Evolutionary conservation across 2,329 filamentous ascomycete genomes (phyloP).

Genomic region (Elsinoe necatrix): DNA sequence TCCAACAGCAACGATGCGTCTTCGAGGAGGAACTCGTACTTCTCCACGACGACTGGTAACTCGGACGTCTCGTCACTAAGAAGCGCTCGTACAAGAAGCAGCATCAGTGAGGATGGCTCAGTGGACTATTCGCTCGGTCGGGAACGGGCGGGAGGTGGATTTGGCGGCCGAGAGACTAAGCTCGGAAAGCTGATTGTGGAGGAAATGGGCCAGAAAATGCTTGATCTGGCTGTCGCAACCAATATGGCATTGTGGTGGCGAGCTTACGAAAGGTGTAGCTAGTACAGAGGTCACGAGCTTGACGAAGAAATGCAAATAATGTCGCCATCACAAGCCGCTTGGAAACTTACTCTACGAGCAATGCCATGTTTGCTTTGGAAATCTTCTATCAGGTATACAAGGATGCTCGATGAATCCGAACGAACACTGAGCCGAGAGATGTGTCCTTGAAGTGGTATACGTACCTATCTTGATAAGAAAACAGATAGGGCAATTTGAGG

Average conservation of each 20-base stretch:
- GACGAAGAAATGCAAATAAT: slow-evolving; percentile 12
- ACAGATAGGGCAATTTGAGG: slow-evolving; percentile 3
- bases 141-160: slow-evolving; percentile 79
- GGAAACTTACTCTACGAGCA: neutral
- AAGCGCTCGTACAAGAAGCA: neutral
- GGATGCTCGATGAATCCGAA: neutral
- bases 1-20: neutral
- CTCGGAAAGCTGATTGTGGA: slow-evolving; percentile 86
- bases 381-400: neutral
- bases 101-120: slow-evolving; percentile 32
- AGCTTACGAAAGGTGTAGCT: slow-evolving; percentile 53
- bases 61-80: neutral
- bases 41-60: neutral
- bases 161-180: slow-evolving; percentile 78
- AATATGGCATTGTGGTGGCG: slow-evolving; percentile 94
- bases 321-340: neutral
- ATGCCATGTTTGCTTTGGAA: no score
- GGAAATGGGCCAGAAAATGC: slow-evolving; percentile 85
- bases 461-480: neutral
- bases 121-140: slow-evolving; percentile 69
- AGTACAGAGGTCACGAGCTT: neutral
- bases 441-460: neutral
- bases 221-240: slow-evolving; percentile 82
- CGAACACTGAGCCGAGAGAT: neutral
- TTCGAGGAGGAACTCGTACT: slow-evolving; percentile 6